These are phyloP conservation scores for Sesbania bispinosa DNA, from an alignment of 306 rosid genomes.

Conservation along the genomic window DNA sequence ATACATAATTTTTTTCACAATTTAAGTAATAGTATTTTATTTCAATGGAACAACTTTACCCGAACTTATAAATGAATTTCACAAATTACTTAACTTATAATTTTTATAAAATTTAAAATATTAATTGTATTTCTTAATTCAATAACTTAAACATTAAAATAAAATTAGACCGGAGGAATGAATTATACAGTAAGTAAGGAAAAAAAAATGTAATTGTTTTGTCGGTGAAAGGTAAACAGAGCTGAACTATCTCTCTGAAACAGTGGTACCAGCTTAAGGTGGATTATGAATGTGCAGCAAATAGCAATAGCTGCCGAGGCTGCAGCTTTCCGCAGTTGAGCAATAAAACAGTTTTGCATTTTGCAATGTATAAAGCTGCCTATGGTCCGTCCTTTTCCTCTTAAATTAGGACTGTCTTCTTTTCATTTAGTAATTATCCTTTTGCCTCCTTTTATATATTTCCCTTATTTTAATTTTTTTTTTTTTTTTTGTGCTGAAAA, in stretches of 20 bases:
- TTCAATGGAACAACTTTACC: too few relatives aligned
- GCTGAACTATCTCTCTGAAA: background rate
- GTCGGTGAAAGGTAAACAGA: background rate
- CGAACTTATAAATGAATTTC: too few relatives aligned
- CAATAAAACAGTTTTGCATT: conserved; percentile 16
- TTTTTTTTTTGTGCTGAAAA: background rate
- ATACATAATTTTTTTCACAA: too few relatives aligned
- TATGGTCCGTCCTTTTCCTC: conserved; percentile 22
- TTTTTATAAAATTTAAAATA: too few relatives aligned
- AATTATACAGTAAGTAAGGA: too few relatives aligned
- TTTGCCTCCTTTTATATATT: background rate
- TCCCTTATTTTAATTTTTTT: background rate
- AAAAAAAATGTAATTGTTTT: background rate
- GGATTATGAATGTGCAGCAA: conserved; percentile 6
- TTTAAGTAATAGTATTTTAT: too few relatives aligned
- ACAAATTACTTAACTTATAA: too few relatives aligned
- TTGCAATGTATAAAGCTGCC: conserved; percentile 33
- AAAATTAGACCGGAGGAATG: too few relatives aligned
- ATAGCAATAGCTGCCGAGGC: background rate
- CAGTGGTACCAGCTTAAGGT: background rate
- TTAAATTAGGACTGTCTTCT: conserved; percentile 6
- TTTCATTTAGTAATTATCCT: background rate
- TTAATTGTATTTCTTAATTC: too few relatives aligned
- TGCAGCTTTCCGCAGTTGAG: conserved; percentile 7
- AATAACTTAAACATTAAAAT: too few relatives aligned